Base-by-base conservation (phyloP, 1,139 yeast genomes). In the Candida neerlandica region DNA sequence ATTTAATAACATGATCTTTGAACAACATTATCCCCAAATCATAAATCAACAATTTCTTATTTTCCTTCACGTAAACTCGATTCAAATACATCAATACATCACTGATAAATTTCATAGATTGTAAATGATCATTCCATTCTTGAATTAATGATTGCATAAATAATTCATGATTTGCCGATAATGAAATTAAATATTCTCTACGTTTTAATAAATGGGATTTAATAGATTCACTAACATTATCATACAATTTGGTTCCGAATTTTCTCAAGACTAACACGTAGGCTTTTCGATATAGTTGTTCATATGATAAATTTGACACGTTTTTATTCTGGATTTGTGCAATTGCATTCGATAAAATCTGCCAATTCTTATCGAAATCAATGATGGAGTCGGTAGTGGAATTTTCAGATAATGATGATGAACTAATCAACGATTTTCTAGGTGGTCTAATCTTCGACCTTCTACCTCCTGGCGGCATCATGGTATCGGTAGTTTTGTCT, bases 51-150 rank as follows among this genome's bases (percentile, higher is more conserved):
- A 90, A 82, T 45, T 82, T 70, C 56, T 83, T 84, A 51, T 82
- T 81, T 55, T 87, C 96, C 54, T 82, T 84, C 27, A 92, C 89
- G 58, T 88, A 90, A 0, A 90, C 96, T 41, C 96, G 78, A 63
- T 94, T 74, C 79, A 94, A 70, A 62, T 94, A 94, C 89, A 91
- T 86, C 65, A 91, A 70, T 4, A 94, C 88, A 64, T 94, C 97
- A 57, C 95, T 82, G 39, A 92, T 81, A 75, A 89, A 84, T 56
- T 88, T 78, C 86, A 91, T 86, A 45, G 89, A 80, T 44, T 85
- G 76, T 40, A 85, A 69, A 64, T 89, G 95, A 46, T 86, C 89
- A 42, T 80, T 77, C 98, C 98, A 94, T 47, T 78, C 81, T 18
- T 59, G 59, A 27, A 80, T 70, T 3, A 86, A 67, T 6, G 67